These are phyloP conservation scores for Diutina catenulata DNA, from an alignment of 1,139 yeast species.

Conservation along the genomic window DNA sequence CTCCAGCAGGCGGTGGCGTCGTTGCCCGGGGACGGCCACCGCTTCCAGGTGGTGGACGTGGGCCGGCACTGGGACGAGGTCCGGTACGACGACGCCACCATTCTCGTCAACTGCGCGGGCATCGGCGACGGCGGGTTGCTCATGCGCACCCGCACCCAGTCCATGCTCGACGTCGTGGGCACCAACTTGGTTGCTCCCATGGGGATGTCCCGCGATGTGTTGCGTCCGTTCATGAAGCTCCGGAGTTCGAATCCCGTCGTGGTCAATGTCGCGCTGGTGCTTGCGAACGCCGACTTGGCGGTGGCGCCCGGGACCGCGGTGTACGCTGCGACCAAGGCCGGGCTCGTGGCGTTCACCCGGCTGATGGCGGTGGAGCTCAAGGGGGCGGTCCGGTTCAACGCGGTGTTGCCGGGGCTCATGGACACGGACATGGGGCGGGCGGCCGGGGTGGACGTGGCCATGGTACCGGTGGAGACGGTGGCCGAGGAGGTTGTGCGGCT, in stretches of 20 bases:
- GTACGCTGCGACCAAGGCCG: conserved; percentile 77
- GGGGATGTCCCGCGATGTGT: conserved; percentile 33
- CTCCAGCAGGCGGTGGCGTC: conserved; percentile 21
- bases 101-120: conserved; percentile 77
- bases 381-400: conserved; percentile 42
- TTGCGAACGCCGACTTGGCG: conserved; percentile 34
- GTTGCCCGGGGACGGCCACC: conserved; percentile 19
- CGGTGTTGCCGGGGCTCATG: conserved; percentile 65
- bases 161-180: conserved; percentile 38
- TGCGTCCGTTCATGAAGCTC: conserved; percentile 43
- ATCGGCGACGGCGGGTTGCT: conserved; percentile 51
- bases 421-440: conserved; percentile 62
- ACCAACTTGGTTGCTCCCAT: conserved; percentile 63
- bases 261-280: conserved; percentile 63
- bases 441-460: conserved; percentile 10
- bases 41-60: conserved; percentile 37
- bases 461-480: background rate
- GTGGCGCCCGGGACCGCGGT: conserved; percentile 52
- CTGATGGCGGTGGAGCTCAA: conserved; percentile 55
- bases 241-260: conserved; percentile 24
- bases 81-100: conserved; percentile 18
- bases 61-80: conserved; percentile 36
- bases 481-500: background rate
- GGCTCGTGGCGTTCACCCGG: conserved; percentile 54
- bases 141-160: conserved; percentile 27